Base-by-base conservation (phyloP, 352 stramenopile species). In the Globisporangium viniferum region DNA sequence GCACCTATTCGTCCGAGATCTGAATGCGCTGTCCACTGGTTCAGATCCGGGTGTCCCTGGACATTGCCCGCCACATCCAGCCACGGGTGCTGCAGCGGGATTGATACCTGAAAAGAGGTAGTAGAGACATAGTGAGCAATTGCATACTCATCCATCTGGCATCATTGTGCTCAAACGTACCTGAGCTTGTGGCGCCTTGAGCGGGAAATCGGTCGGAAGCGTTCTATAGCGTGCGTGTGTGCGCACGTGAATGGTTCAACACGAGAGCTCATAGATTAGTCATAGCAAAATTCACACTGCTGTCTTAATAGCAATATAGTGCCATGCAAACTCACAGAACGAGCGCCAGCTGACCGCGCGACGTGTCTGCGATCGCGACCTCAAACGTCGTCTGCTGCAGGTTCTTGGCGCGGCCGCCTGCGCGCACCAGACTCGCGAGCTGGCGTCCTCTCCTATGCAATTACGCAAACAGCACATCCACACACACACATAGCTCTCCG, bases 301-400 rank as follows among this genome's bases (percentile, higher is more conserved):
- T 48, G 31, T 18, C 44, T 22, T 18, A 51, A 22, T 12, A 51
- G 44, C 6, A 22, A 67, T 36, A 36, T 12, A 12, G 4, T 53
- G 31, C 5, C 15, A 59, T 51, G n/a, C 44, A 18, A 22, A 39
- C 73, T 29, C 70, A 94, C 86, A 94, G 51, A 22, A 79, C 64
- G 64, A 93, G 59, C 14, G 64, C 33, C 1, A 93, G 67, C 49
- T 69, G 71, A 0, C 88, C 82, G 41, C 82, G 78, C 44, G 79
- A 36, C 15, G 86, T 92, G 48, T 94, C 81, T 0, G 72, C 73
- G 20, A 95, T 74, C 15, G 77, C 69, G 56, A 93, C 85, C 59
- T 95, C 88, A 62, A 95, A 95, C 61, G 70, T 90, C 60, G 87
- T 93, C 77, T 95, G 87, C 74, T 92, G 80, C 62, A 91, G 85